Evolutionary conservation across 495 filamentous ascomycete species (phyloP).

Genomic region (Staphylotrichum tortipilum): DNA sequence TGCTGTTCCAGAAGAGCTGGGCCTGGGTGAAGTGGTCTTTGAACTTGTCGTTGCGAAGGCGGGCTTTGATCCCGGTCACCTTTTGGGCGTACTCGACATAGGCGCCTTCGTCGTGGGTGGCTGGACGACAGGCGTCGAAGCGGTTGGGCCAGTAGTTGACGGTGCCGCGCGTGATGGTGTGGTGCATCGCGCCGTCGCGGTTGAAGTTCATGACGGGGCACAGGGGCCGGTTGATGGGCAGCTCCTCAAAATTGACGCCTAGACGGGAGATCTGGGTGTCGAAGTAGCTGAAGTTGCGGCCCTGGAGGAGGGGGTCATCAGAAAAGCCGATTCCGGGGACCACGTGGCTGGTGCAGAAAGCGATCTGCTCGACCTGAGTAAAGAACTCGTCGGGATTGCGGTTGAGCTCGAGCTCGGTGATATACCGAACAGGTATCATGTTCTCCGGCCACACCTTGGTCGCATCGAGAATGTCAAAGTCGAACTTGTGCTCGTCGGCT

Average conservation of each 20-base stretch:
- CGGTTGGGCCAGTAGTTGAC: conserved; percentile 92
- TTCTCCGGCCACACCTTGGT: conserved; percentile 91
- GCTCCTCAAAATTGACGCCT: conserved; percentile 76
- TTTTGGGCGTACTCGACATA: conserved; percentile 62
- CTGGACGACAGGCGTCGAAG: conserved; percentile 55
- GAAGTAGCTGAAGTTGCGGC: conserved; percentile 79
- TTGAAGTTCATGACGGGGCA: conserved; percentile 80
- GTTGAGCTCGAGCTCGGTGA: conserved; percentile 77
- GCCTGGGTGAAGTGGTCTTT: conserved; percentile 68
- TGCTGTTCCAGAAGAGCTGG: conserved; percentile 72
- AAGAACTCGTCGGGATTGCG: conserved; percentile 81
- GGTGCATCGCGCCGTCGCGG: conserved; percentile 60
- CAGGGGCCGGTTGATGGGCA: conserved; percentile 69
- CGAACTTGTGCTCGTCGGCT: conserved; percentile 65
- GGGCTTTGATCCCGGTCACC: conserved; percentile 60
- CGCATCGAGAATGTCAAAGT: conserved; percentile 86
- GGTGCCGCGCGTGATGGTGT: conserved; percentile 49
- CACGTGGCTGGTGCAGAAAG: conserved; percentile 79
- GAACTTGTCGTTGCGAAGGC: conserved; percentile 69
- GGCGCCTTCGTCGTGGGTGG: conserved; percentile 48
- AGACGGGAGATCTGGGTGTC: conserved; percentile 80
- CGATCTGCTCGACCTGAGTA: conserved; percentile 72
- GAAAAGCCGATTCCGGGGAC: conserved; percentile 85
- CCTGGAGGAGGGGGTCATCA: conserved; percentile 74
- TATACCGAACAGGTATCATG: conserved; percentile 65